Evolutionary conservation across 495 filamentous ascomycete genomes (phyloP).

Genomic region (Podospora sp.): DNA sequence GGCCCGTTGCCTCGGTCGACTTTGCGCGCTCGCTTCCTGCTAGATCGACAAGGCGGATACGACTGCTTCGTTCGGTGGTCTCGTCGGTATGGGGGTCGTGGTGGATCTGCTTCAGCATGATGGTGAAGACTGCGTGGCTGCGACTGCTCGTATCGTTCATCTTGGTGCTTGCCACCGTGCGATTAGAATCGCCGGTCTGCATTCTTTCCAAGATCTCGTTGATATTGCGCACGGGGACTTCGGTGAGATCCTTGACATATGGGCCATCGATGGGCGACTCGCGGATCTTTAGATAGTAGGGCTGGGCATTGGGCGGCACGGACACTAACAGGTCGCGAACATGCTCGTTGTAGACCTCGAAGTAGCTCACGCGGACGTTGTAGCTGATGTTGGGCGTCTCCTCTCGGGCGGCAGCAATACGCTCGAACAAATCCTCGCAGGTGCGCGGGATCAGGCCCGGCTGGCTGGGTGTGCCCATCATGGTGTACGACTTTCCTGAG

Average conservation of each 20-base stretch:
- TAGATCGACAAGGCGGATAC: conserved; percentile 94
- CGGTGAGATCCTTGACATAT: conserved; percentile 96
- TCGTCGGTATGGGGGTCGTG: conserved; percentile 93
- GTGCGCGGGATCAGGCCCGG: conserved; percentile 96
- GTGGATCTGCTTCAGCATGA: conserved; percentile 91
- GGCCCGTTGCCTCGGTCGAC: conserved; percentile 90
- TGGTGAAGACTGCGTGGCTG: conserved; percentile 96
- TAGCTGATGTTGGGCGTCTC: conserved; percentile 86
- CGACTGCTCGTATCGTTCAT: conserved; percentile 98
- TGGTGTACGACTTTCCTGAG: conserved; percentile 96
- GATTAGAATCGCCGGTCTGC: conserved; percentile 83
- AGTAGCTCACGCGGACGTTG: conserved; percentile 96
- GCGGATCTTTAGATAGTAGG: conserved; percentile 94
- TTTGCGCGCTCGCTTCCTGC: conserved; percentile 95
- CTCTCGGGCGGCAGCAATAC: conserved; percentile 78
- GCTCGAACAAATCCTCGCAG: conserved; percentile 92
- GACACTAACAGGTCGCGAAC: conserved; percentile 92
- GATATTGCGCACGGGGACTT: conserved; percentile 82
- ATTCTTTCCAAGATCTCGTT: conserved; percentile 86
- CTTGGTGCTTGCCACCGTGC: conserved; percentile 94
- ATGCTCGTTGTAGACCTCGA: conserved; percentile 99
- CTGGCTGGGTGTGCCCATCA: conserved; percentile 91
- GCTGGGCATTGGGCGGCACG: conserved; percentile 64
- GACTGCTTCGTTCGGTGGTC: conserved; percentile 89
- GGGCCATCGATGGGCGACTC: conserved; percentile 94